Evolutionary conservation across 1,139 yeast species (phyloP), one percentile per base, ranked within the genome.

Genomic region (Chernovozyma sophiae-reginae): DNA sequence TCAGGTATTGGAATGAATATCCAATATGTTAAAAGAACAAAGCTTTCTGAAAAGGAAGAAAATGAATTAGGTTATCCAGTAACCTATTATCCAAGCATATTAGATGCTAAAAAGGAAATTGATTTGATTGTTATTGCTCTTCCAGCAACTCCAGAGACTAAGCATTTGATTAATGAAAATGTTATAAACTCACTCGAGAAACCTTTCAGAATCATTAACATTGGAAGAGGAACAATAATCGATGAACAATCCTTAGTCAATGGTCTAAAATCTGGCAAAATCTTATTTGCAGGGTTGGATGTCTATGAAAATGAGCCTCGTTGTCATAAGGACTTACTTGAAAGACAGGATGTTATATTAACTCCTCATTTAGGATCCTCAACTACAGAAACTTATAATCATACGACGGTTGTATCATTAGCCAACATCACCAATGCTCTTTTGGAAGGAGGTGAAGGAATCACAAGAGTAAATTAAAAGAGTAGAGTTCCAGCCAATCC

Each of bases 281-380:
- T 89, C 3, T 58, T 72, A 17, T 76, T 81, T 51, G 92, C 82
- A 13, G 97, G 96, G 0, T 62, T 86, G 32, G 96, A 87, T 51
- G 96, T 87, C 4, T 86, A 68, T 58, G 84, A 79, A 48, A 56
- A 73, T 28, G 96, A 87, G 57, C 90, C 90, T 3, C 37, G 42
- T 1, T 70, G 83, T 11, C 72, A 77, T 44, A 68, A 69, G 12
- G 77, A 65, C 23, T 69, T 83, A 35, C 49, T 74, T 23, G 60
- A 62, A 12, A 70, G 94, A 50, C 70, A 78, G 52, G 87, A 86
- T 55, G 87, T 83, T n/a, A 64, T 81, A 0, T 59, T 83, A 34
- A 74, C 86, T 13, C 95, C 95, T 8, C 95, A 86, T 56, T 56
- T 82, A 26, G 95, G 90, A 0, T 81, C 90, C 19, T 77, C 87